These are phyloP conservation scores for Diaporthe velutina DNA, from an alignment of 2,329 filamentous ascomycete genomes.

Conservation along the genomic window DNA sequence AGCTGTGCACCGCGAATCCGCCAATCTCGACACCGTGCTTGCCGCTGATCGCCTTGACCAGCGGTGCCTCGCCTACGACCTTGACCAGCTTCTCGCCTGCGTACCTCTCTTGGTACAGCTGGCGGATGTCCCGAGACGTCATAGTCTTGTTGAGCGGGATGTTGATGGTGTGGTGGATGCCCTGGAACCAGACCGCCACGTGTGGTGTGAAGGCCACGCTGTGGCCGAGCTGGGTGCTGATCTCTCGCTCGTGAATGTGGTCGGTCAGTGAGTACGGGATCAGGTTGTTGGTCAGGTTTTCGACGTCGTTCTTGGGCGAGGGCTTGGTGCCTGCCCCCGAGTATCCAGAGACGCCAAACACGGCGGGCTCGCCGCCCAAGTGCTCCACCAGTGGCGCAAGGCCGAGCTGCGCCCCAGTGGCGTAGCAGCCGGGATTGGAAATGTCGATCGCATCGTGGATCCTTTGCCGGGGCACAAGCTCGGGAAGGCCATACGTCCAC, in stretches of 20 bases:
- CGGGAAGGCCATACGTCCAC: slow-evolving; percentile 93
- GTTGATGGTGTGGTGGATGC: slow-evolving; percentile 91
- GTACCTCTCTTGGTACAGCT: slow-evolving; percentile 96
- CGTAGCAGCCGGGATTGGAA: slow-evolving; percentile 94
- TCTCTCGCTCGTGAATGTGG: slow-evolving; percentile 95
- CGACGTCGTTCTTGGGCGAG: slow-evolving; percentile 91
- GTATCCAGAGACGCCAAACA: slow-evolving; percentile 95
- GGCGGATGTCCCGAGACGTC: slow-evolving; percentile 91
- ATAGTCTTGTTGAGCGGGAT: slow-evolving; percentile 89
- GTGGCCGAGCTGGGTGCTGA: slow-evolving; percentile 80
- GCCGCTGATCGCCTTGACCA: slow-evolving; percentile 86
- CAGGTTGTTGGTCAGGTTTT: slow-evolving; percentile 86
- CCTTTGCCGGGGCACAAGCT: slow-evolving; percentile 81
- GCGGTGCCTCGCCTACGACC: slow-evolving; percentile 87
- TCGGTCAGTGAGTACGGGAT: slow-evolving; percentile 93
- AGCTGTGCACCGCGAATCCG: slow-evolving; percentile 91
- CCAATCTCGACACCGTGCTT: slow-evolving; percentile 95
- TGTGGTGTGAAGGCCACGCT: slow-evolving; percentile 91
- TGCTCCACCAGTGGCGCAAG: slow-evolving; percentile 85
- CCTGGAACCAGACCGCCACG: slow-evolving; percentile 97
- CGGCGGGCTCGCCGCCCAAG: slow-evolving; percentile 81
- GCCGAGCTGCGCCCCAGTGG: slow-evolving; percentile 90
- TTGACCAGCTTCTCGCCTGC: slow-evolving; percentile 96
- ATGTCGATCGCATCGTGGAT: slow-evolving; percentile 87
- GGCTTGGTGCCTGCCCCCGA: slow-evolving; percentile 96